These are phyloP conservation scores for Ilyonectria mors-panacis DNA, from an alignment of 2,329 filamentous ascomycete species.

Conservation along the genomic window DNA sequence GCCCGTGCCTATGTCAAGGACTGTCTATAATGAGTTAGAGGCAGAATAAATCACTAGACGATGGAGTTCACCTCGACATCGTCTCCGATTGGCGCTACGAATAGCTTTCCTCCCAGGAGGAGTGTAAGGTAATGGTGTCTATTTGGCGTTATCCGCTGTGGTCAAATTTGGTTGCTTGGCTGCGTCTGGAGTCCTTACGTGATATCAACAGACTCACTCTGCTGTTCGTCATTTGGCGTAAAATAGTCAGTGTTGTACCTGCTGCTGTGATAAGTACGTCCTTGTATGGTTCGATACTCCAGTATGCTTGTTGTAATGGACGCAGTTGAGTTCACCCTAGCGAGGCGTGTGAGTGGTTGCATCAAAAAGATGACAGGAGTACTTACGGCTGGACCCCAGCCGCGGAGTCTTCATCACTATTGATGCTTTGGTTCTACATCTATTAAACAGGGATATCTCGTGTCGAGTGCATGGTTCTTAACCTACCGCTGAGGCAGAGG, in stretches of 20 bases:
- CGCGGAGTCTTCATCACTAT: neutral
- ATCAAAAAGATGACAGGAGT: neutral
- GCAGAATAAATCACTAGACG: neutral
- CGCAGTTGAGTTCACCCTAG: neutral
- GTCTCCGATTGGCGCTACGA: neutral
- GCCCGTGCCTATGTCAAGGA: conserved; percentile 11
- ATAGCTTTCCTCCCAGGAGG: conserved; percentile 3
- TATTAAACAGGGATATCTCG: neutral
- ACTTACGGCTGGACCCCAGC: neutral
- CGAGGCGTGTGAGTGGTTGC: neutral
- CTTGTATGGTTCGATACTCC: conserved; percentile 8
- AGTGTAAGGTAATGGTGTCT: conserved; percentile 9
- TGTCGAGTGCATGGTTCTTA: neutral
- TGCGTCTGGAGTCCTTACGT: neutral
- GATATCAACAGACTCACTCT: conserved; percentile 6
- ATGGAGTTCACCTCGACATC: neutral
- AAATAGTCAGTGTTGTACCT: neutral
- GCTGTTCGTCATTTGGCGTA: conserved; percentile 8
- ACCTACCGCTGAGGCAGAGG: neutral
- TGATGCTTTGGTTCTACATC: neutral
- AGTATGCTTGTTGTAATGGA: conserved; percentile 9
- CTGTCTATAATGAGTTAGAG: neutral
- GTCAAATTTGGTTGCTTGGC: too few species aligned
- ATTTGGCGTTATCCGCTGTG: neutral
- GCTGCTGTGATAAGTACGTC: conserved; percentile 5